Evolutionary conservation across 2,329 filamentous ascomycete genomes (phyloP).

Genomic region (Curvularia eragrostidis): DNA sequence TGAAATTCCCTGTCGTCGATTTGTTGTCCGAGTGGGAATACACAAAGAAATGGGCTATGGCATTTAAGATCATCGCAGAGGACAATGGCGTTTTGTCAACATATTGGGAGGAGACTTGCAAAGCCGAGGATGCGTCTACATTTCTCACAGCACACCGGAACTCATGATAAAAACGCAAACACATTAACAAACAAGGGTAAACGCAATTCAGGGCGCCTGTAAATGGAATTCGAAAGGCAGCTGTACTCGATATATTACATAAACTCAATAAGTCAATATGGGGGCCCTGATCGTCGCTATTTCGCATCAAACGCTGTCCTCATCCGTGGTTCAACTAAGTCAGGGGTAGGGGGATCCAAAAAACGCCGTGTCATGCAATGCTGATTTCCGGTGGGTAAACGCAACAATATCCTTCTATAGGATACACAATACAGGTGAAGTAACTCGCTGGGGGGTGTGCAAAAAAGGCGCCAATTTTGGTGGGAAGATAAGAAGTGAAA

Average conservation of each 20-base stretch:
- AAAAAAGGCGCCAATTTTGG: conserved; percentile 25
- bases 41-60: too few relatives aligned
- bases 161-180: too few relatives aligned
- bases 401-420: conserved; percentile 11
- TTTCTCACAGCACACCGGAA: background rate
- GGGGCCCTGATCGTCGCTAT: conserved; percentile 9
- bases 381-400: conserved; percentile 11
- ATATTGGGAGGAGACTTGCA: background rate
- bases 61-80: too few relatives aligned
- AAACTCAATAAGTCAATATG: conserved; percentile 2
- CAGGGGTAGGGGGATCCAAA: background rate
- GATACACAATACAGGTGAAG: conserved; percentile 2
- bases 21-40: too few relatives aligned
- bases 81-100: background rate
- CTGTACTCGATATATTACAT: conserved; percentile 16
- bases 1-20: background rate
- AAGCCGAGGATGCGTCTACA: background rate
- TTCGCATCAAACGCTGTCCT: conserved; percentile 2
- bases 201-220: background rate
- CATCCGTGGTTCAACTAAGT: background rate
- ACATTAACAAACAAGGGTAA: background rate
- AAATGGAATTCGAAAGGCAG: conserved; percentile 3
- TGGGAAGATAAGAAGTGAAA: conserved; percentile 7
- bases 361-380: conserved; percentile 30
- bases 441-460: conserved; percentile 1